A percentile compares a stretch with the other conserved stretches of the same genome.
Conservation (phyloP, 768 basidiomycete species). For the Mycena vitilis region DNA sequence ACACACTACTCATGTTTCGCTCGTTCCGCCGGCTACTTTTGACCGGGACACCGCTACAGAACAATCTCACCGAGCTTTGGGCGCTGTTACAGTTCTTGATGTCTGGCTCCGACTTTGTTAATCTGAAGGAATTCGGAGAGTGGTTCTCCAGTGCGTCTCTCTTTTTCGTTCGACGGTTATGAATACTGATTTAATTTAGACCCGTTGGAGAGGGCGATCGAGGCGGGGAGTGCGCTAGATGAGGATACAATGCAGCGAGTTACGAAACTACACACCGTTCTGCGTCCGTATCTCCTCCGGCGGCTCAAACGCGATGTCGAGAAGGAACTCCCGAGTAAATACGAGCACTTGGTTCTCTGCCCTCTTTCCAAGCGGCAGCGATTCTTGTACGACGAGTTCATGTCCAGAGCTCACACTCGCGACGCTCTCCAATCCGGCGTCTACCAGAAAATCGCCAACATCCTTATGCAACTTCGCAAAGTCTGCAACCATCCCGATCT, state of each 20-base stretch:
- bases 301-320: constrained; percentile 99
- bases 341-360: constrained; percentile 90
- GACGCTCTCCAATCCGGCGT: constrained; percentile 87
- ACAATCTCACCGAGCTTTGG: constrained; percentile 97
- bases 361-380: constrained; percentile 91
- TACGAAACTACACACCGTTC: constrained; percentile 88
- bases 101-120: constrained; percentile 89
- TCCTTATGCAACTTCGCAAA: constrained; percentile 98
- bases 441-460: constrained; percentile 91
- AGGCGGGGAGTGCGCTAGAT: constrained; percentile 79
- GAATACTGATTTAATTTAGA: constrained; percentile 56
- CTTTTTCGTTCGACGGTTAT: background rate
- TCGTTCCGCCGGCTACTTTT: constrained; percentile 88
- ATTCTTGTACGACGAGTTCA: constrained; percentile 97
- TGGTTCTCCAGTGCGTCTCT: constrained; percentile 93
- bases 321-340: constrained; percentile 93
- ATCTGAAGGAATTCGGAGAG: constrained; percentile 91
- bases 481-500: constrained; percentile 95
- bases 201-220: constrained; percentile 94
- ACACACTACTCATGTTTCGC: constrained; percentile 88
- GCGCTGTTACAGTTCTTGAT: constrained; percentile 94
- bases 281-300: constrained; percentile 95
- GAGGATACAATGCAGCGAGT: constrained; percentile 89
- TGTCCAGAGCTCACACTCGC: constrained; percentile 87
- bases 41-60: constrained; percentile 96